Base-by-base conservation (phyloP, 225 moss, liverwort and hornwort species). In the Lunularia cruciata region DNA sequence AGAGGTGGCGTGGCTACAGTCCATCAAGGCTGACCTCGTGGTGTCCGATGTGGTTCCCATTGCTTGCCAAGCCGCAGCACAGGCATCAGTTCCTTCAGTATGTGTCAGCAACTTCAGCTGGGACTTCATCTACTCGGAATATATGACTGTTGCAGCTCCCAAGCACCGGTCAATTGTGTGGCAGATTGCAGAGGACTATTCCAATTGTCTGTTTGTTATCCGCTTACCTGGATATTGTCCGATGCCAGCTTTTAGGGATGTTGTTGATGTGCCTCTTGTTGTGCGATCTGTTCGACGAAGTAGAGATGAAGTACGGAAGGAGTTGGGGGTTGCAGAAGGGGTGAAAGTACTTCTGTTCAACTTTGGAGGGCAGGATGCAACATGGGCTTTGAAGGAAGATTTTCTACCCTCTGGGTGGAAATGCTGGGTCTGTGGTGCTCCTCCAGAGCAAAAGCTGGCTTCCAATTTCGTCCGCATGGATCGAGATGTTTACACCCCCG, bases 171-270 rank as follows among this genome's bases (percentile, higher is more conserved):
- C 92, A 22, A 85, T 87, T 59, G 86, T 95, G 67, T 95, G 86
- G 85, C 95, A 95, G 88, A 95, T 95, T 74, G 95, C 92, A 19
- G 95, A 95, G 73, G 95, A 95, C 59, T 95, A 95, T 72, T 90
- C 92, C 27, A 84, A 86, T 74, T 85, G 92, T 12, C 85, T 81
- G 54, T 90, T 92, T 60, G 33, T 95, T 73, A 78, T 92, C 76
- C 92, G 95, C 46, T 76, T 95, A 57, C 95, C 95, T 49, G 95
- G 95, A 65, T 90, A 86, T 77, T 87, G 90, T 60, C 92, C 92
- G 51, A 95, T 92, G 92, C 92, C 95, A 74, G 92, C 92, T 66
- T 95, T 95, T 84, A 78, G 86, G 73, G 87, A 95, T 77, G 87
- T 90, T 30, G 79, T 95, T 72, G 95, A 95, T 83, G 88, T 88